Evolutionary conservation across 2,329 filamentous ascomycete species (phyloP), one percentile per base, ranked within the genome.

Genomic region (Hypoxylon sp.): DNA sequence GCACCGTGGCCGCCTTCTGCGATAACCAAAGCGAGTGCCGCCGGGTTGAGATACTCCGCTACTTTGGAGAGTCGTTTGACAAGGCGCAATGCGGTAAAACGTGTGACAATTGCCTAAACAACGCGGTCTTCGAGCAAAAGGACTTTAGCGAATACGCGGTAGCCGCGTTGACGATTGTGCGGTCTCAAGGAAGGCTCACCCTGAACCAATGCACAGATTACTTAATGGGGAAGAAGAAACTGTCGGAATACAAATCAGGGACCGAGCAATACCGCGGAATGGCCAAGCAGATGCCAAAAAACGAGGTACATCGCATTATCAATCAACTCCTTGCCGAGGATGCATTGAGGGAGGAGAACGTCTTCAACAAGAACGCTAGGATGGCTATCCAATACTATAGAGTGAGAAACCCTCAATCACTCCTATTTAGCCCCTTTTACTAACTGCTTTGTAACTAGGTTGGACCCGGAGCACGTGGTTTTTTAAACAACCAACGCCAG

Each of bases 71-170:
- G 78, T 83, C 84, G 0, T 99, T 98, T 75, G 81, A 87, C 53
- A 82, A 84, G 36, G 85, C 87, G 11, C 85, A 92, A 53, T 99
- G 96, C 78, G 82, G 88, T 50, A 83, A 86, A 52, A 86, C 85
- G 0, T 99, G 96, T 78, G 96, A 99, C 81, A 98, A 97, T 75
- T 99, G 96, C 83, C 88, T 85, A 68, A 92, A 89, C 2, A 88
- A 87, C 22, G 83, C 87, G 46, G 84, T 85, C 2, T 96, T 93
- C 73, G 89, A 93, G 71, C 83, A 85, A 53, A 84, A 88, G 61
- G 93, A 98, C 78, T 91, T 95, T 71, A 93, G 92, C 11, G 80
- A 89, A 14, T 87, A 92, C 72, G 95, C 94, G 5, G 80, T 86
- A 60, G 86, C 88, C 56, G 92, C 90, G 2, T 83, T 98, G 51